A percentile compares a stretch with the other conserved stretches of the same genome.
Conservation (phyloP, 106 monocot species). For the Alisma plantagoaquatica region DNA sequence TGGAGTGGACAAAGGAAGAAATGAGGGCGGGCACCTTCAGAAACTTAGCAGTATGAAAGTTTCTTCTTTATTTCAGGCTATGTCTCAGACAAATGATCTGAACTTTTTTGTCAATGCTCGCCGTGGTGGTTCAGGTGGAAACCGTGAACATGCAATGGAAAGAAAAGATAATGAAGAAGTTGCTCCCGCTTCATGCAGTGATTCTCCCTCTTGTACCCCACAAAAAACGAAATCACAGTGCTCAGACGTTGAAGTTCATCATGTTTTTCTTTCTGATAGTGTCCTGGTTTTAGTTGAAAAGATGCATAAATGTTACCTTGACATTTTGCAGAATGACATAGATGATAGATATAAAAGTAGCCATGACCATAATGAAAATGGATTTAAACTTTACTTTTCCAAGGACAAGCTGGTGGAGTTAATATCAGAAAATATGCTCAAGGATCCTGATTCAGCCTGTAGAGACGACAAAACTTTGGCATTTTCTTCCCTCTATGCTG, state of each 20-base stretch:
- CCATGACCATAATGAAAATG: constrained; percentile 5
- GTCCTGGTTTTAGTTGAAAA: constrained; percentile 33
- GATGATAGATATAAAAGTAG: constrained; percentile 16
- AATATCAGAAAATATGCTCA: constrained; percentile 20
- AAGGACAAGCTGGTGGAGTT: constrained; percentile 44
- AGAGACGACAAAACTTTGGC: not conserved
- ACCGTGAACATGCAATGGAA: constrained; percentile 6
- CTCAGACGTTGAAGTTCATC: constrained; percentile 37
- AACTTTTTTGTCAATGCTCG: constrained; percentile 56
- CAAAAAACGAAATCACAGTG: constrained; percentile 8
- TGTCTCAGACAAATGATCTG: constrained; percentile 56
- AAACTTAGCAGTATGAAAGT: constrained; percentile 26
- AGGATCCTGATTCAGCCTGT: constrained; percentile 2
- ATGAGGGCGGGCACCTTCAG: too few relatives aligned
- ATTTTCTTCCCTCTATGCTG: constrained; percentile 5
- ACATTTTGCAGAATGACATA: constrained; percentile 26
- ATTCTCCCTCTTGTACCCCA: constrained; percentile 6
- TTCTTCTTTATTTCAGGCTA: constrained; percentile 40
- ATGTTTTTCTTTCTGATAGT: constrained; percentile 27
- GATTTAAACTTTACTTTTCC: constrained; percentile 30
- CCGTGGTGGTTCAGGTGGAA: constrained; percentile 19
- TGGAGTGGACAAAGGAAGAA: constrained; percentile 1
- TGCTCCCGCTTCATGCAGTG: constrained; percentile 12
- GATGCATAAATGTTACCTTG: constrained; percentile 31
- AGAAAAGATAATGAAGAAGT: constrained; percentile 12